A percentile compares a stretch with the other conserved stretches of the same genome.
Evolutionary conservation across 2,329 filamentous ascomycete species (phyloP).

Genomic region (Teratosphaeria gauchensis): DNA sequence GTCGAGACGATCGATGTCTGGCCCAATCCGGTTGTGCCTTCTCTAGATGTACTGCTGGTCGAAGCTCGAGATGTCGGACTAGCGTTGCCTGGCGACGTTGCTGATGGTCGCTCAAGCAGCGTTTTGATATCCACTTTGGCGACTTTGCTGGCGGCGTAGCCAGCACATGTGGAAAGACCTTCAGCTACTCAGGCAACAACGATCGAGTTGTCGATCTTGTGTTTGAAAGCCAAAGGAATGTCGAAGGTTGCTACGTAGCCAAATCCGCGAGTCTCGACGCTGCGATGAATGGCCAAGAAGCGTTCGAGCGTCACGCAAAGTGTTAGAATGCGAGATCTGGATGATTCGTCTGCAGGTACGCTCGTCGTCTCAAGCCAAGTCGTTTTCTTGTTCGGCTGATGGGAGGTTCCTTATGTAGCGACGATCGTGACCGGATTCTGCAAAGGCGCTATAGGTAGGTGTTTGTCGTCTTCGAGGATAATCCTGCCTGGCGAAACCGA

Average conservation of each 20-base stretch:
- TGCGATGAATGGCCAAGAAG: background rate
- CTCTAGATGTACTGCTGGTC: slow-evolving; percentile 16
- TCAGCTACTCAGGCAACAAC: background rate
- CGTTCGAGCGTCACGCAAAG: background rate
- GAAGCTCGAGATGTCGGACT: slow-evolving; percentile 29
- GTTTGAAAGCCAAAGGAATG: background rate
- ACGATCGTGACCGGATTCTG: background rate
- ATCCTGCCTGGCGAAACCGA: slow-evolving; percentile 16
- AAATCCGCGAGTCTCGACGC: background rate
- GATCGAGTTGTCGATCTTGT: background rate
- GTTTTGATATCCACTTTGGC: slow-evolving; percentile 92
- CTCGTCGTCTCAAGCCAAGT: background rate
- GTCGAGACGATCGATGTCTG: slow-evolving; percentile 14
- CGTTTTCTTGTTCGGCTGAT: background rate
- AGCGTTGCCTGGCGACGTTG: slow-evolving; percentile 47
- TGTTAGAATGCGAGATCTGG: background rate
- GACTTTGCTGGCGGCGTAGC: slow-evolving; percentile 38
- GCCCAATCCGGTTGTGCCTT: slow-evolving; percentile 13
- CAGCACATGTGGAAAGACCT: slow-evolving; percentile 28
- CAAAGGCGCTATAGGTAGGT: background rate
- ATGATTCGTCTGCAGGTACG: background rate
- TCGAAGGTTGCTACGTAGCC: background rate
- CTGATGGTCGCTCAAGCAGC: slow-evolving; percentile 67
- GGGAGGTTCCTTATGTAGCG: background rate
- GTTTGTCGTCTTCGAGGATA: slow-evolving; percentile 7